phyloP scores from a whole-genome alignment of 805 yeast genomes.

The Kazachstania bromeliacearum region DNA sequence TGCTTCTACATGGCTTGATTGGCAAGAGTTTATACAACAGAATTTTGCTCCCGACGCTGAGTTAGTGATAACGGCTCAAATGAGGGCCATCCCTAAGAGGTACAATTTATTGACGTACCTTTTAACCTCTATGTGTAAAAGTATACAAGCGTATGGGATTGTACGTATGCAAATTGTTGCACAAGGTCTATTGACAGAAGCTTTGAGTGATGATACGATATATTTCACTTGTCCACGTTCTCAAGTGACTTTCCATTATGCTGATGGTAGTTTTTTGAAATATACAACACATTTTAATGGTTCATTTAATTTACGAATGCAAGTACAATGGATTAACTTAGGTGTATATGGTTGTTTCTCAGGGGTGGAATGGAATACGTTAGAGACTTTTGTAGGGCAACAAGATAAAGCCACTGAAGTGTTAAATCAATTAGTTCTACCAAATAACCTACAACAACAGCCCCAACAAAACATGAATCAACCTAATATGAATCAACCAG shows the following conservation, averaged over 20 bases:
- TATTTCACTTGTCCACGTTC: slow-evolving; percentile 45
- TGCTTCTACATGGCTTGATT: background rate
- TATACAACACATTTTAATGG: slow-evolving; percentile 54
- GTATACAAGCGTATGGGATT: background rate
- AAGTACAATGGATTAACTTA: slow-evolving; percentile 66
- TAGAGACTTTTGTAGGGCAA: slow-evolving; percentile 35
- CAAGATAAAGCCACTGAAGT: slow-evolving; percentile 14
- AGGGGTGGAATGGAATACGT: slow-evolving; percentile 36
- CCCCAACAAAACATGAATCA: too few relatives aligned
- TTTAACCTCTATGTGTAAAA: background rate
- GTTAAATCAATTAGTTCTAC: slow-evolving; percentile 10
- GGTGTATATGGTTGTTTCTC: slow-evolving; percentile 39
- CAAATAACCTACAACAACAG: too few relatives aligned
- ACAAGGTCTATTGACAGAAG: slow-evolving; percentile 36
- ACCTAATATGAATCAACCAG: background rate
- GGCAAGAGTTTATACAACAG: background rate
- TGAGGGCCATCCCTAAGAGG: background rate
- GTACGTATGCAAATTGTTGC: background rate
- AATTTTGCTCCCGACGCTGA: background rate
- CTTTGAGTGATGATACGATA: slow-evolving; percentile 43
- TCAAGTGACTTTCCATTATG: slow-evolving; percentile 41
- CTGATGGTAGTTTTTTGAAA: slow-evolving; percentile 62
- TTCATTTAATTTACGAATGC: slow-evolving; percentile 49
- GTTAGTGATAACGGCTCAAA: background rate
- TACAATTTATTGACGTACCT: background rate